These are phyloP conservation scores for Streptanthus diversifolius DNA, from an alignment of 345 rosid species.

Conservation along the genomic window DNA sequence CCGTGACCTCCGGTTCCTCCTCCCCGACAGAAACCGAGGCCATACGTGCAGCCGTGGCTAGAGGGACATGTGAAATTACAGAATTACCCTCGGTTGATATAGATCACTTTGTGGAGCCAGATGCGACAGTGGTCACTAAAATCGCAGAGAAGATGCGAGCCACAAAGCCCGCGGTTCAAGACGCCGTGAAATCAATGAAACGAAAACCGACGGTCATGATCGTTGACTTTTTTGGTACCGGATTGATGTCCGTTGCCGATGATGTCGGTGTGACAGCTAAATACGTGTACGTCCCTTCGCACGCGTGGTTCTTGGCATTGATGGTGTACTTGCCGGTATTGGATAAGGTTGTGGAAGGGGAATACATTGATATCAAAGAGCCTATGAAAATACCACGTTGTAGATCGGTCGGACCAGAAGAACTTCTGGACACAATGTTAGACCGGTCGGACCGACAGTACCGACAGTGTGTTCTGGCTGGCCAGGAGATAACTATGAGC, in stretches of 20 bases:
- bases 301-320: constrained; percentile 56
- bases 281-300: constrained; percentile 31
- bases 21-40: constrained; percentile 30
- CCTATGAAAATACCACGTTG: constrained; percentile 57
- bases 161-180: constrained; percentile 29
- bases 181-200: constrained; percentile 32
- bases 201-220: constrained; percentile 44
- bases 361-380: constrained; percentile 34
- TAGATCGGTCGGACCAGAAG: constrained; percentile 42
- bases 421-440: constrained; percentile 39
- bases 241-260: constrained; percentile 35
- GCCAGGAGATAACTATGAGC: constrained; percentile 25
- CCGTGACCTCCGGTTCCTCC: constrained; percentile 22
- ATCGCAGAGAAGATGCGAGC: constrained; percentile 42
- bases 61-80: constrained; percentile 26
- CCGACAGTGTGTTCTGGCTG: constrained; percentile 2
- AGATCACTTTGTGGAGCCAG: constrained; percentile 30
- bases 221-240: constrained; percentile 48
- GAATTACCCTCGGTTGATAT: constrained; percentile 39
- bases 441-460: constrained; percentile 33
- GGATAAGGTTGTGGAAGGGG: constrained; percentile 41
- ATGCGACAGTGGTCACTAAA: constrained; percentile 26
- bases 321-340: constrained; percentile 32
- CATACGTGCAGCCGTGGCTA: constrained; percentile 13
- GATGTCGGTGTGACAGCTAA: constrained; percentile 39